These are phyloP conservation scores for Colletotrichum phormii DNA, from an alignment of 2,329 filamentous ascomycete genomes.

Conservation along the genomic window DNA sequence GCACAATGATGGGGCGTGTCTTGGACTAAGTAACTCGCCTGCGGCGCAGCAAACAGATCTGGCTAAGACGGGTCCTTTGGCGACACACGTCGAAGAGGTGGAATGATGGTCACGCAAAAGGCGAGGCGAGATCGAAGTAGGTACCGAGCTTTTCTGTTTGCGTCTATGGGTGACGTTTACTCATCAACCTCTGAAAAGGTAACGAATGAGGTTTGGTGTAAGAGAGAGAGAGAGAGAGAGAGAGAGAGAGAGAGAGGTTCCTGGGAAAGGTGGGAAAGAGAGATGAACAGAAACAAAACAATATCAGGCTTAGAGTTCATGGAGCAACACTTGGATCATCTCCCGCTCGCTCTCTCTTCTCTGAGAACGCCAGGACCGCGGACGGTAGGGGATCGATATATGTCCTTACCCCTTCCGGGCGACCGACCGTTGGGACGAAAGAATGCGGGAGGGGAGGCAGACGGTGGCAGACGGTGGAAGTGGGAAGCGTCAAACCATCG, in stretches of 20 bases:
- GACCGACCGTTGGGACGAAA: conserved; percentile 26
- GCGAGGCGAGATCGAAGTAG: not conserved
- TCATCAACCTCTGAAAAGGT: not conserved
- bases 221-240: not conserved
- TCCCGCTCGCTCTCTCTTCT: conserved; percentile 4
- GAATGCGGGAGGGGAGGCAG: conserved; percentile 29
- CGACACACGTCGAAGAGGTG: conserved; percentile 14
- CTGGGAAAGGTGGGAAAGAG: not conserved
- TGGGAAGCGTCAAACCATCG: conserved; percentile 35
- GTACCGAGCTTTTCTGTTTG: not conserved
- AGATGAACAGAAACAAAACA: not conserved
- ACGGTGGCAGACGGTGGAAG: conserved; percentile 19
- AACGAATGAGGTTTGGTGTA: not conserved
- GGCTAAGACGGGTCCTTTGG: conserved; percentile 11
- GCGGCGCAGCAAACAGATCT: conserved; percentile 17
- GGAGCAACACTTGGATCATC: conserved; percentile 7
- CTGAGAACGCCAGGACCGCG: conserved; percentile 6
- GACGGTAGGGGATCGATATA: conserved; percentile 27
- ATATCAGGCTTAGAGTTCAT: conserved; percentile 20
- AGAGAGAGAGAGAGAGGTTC: no score
- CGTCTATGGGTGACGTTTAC: not conserved
- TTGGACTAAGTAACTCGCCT: not conserved
- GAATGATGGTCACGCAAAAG: conserved; percentile 4
- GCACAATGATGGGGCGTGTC: conserved; percentile 2
- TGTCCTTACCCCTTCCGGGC: conserved; percentile 19